These are phyloP conservation scores for Dictyophora rubrovolvata DNA, from an alignment of 768 basidiomycete species.

Conservation along the genomic window DNA sequence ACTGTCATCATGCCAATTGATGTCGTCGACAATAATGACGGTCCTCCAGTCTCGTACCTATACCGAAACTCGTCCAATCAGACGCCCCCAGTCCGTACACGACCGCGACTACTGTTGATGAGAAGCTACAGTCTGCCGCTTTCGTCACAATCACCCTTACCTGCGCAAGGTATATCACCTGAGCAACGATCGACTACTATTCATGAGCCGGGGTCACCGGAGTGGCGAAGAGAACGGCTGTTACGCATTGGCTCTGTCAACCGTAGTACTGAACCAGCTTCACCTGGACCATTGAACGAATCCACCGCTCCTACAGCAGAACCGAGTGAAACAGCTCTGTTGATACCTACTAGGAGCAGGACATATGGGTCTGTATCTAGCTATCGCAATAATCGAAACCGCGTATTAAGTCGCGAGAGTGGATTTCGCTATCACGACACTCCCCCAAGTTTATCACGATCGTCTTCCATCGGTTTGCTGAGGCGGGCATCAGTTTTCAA, in stretches of 20 bases:
- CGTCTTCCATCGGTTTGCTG: slow-evolving; percentile 18
- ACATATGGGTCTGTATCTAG: slow-evolving; percentile 49
- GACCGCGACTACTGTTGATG: background rate
- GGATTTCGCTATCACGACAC: slow-evolving; percentile 24
- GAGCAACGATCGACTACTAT: slow-evolving; percentile 28
- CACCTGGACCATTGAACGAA: slow-evolving; percentile 1
- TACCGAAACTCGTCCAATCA: background rate
- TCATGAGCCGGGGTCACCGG: slow-evolving; percentile 43
- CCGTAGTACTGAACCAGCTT: slow-evolving; percentile 3
- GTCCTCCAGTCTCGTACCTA: background rate
- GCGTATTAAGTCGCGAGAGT: slow-evolving; percentile 4
- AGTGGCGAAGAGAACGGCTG: slow-evolving; percentile 52
- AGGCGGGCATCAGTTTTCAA: slow-evolving; percentile 48
- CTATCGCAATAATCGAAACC: slow-evolving; percentile 12
- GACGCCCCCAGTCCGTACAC: background rate
- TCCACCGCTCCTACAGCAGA: slow-evolving; percentile 10
- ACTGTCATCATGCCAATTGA: background rate
- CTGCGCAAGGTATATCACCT: background rate
- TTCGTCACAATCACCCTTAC: background rate
- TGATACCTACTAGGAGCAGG: slow-evolving; percentile 22
- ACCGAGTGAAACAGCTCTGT: slow-evolving; percentile 25
- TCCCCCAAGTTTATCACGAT: slow-evolving; percentile 19
- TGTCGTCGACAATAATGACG: background rate
- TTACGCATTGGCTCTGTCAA: slow-evolving; percentile 36
- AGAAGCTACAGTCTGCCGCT: background rate